Evolutionary conservation across 139 green algal genomes (phyloP).

Genomic region (Micromonas pusilla): DNA sequence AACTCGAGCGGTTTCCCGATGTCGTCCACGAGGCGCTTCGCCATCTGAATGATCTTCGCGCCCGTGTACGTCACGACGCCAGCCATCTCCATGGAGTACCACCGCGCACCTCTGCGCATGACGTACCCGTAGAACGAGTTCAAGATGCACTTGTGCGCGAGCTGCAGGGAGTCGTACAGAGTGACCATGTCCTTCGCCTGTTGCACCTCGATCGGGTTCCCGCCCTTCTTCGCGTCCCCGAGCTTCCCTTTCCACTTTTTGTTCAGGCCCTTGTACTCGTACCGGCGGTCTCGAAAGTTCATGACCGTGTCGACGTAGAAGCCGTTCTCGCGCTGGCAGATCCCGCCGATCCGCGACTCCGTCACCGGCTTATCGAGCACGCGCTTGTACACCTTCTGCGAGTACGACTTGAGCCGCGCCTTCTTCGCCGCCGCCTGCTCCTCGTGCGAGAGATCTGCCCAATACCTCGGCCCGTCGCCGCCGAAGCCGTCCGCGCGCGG

Average conservation of each 20-base stretch:
- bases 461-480: constrained; percentile 19
- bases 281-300: constrained; percentile 93
- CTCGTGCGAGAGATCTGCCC: constrained; percentile 50
- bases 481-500: neutral
- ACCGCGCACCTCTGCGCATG: constrained; percentile 73
- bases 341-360: constrained; percentile 65
- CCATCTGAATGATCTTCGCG: constrained; percentile 90
- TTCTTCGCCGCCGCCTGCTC: constrained; percentile 69
- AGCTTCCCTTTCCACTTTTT: constrained; percentile 84
- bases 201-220: constrained; percentile 44
- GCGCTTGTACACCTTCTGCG: constrained; percentile 93
- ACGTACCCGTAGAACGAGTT: constrained; percentile 90
- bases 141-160: constrained; percentile 99
- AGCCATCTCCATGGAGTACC: constrained; percentile 99
- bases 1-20: constrained; percentile 88
- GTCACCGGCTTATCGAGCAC: constrained; percentile 90
- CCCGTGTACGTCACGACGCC: constrained; percentile 94
- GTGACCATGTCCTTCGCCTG: constrained; percentile 42
- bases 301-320: constrained; percentile 95
- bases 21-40: constrained; percentile 60
- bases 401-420: constrained; percentile 89
- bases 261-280: constrained; percentile 97
- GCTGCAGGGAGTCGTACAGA: constrained; percentile 62
- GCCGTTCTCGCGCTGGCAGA: constrained; percentile 92
- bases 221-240: constrained; percentile 61